A percentile compares a stretch with the other conserved stretches of the same genome.
phyloP scores from a whole-genome alignment of 352 stramenopile species.

The Phytophthora sp. region DNA sequence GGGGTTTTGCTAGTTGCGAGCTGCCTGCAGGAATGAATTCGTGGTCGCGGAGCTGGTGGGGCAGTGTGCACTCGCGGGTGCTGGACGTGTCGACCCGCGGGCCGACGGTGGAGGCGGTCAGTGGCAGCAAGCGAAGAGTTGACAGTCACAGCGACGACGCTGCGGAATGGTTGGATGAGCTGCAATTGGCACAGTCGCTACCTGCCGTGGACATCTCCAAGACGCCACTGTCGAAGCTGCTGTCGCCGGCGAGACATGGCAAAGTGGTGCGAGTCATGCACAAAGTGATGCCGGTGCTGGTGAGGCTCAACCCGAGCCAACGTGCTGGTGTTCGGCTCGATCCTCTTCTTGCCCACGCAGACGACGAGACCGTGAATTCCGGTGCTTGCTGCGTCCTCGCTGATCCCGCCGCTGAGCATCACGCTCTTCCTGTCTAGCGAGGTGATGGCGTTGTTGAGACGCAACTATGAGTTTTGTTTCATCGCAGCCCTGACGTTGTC shows the following conservation, averaged over 20 bases:
- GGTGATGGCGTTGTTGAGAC: slow-evolving; percentile 16
- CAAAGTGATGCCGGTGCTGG: slow-evolving; percentile 6
- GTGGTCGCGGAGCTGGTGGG: background rate
- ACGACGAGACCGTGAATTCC: slow-evolving; percentile 11
- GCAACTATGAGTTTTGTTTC: slow-evolving; percentile 40
- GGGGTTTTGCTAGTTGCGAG: background rate
- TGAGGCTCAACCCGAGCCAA: slow-evolving; percentile 16
- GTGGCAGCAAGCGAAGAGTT: background rate
- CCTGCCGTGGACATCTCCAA: slow-evolving; percentile 11
- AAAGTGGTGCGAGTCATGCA: slow-evolving; percentile 3
- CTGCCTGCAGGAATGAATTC: background rate
- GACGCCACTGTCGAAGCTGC: slow-evolving; percentile 9
- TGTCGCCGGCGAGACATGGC: background rate
- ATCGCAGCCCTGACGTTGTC: slow-evolving; percentile 31
- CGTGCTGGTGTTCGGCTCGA: slow-evolving; percentile 13
- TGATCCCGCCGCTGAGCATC: slow-evolving; percentile 9
- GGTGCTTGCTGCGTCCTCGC: slow-evolving; percentile 2
- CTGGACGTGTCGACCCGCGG: slow-evolving; percentile 1
- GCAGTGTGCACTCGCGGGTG: background rate
- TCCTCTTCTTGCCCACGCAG: slow-evolving; percentile 12
- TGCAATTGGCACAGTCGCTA: slow-evolving; percentile 10
- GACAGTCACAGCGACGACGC: too few relatives aligned
- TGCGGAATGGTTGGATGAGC: slow-evolving; percentile 10
- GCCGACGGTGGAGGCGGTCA: background rate
- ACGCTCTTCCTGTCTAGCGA: slow-evolving; percentile 34